Evolutionary conservation across 768 basidiomycete genomes (phyloP).

Genomic region (Strobilomyces dryophilus): DNA sequence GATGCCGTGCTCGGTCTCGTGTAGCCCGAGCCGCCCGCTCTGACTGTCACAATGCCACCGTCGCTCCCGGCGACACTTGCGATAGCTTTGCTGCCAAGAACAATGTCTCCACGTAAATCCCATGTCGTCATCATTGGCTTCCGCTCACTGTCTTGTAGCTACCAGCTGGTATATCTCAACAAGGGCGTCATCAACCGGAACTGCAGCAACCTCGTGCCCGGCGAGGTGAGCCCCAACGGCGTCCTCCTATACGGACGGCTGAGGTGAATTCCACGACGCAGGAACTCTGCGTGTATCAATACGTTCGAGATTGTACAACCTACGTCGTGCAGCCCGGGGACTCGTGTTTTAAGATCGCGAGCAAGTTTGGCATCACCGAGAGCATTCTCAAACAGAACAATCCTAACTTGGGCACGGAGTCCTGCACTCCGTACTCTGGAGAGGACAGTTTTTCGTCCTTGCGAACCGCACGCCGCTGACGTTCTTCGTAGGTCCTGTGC

Average conservation of each 20-base stretch:
- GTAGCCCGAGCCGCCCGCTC: constrained; percentile 42
- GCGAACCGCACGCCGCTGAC: background rate
- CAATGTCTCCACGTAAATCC: constrained; percentile 58
- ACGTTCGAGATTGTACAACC: too few relatives aligned
- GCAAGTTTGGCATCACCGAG: constrained; percentile 38
- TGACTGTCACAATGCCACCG: constrained; percentile 57
- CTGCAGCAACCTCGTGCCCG: constrained; percentile 55
- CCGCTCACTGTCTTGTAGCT: constrained; percentile 31
- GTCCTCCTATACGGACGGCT: background rate
- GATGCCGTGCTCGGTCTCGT: background rate
- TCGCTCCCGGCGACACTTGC: constrained; percentile 57
- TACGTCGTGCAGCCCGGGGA: constrained; percentile 47
- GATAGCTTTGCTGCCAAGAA: constrained; percentile 56
- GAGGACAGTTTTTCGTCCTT: constrained; percentile 41
- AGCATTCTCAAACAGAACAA: constrained; percentile 64
- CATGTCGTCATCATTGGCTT: background rate
- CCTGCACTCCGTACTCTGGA: constrained; percentile 50
- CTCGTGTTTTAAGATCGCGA: constrained; percentile 44
- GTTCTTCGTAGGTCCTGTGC: constrained; percentile 22
- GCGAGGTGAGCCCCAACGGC: constrained; percentile 34
- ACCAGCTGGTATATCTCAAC: constrained; percentile 57
- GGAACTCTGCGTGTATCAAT: too few relatives aligned
- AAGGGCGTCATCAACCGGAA: constrained; percentile 41
- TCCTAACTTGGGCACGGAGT: constrained; percentile 60
- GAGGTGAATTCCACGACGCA: constrained; percentile 10